phyloP scores from a whole-genome alignment of 306 rosid species.

The Malus orientalis region DNA sequence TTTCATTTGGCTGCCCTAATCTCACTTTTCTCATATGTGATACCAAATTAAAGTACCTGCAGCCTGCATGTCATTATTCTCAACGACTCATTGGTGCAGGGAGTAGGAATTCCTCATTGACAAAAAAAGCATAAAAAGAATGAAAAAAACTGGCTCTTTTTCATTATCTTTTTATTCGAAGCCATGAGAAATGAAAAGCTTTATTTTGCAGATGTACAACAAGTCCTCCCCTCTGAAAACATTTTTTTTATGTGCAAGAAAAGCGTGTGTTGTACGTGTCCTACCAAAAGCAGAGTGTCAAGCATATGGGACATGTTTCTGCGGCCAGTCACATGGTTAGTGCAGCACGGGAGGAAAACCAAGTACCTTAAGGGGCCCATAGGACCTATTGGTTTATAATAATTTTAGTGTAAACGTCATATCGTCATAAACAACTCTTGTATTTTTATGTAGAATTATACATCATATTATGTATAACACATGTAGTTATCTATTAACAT shows the following conservation, averaged over 20 bases:
- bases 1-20: not conserved
- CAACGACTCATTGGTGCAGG: not conserved
- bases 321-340: constrained; percentile 14
- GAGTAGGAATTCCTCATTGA: not conserved
- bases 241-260: not conserved
- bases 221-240: not conserved
- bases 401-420: not conserved
- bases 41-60: not conserved
- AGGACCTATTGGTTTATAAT: not conserved
- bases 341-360: not conserved
- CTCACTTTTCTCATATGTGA: not conserved
- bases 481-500: not conserved
- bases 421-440: too few relatives aligned
- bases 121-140: not conserved
- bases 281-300: not conserved
- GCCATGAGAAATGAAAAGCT: not conserved
- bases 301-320: constrained; percentile 9
- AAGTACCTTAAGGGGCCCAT: not conserved
- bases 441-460: not conserved
- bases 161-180: not conserved
- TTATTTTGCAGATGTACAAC: not conserved
- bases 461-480: too few relatives aligned
- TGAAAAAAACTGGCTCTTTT: not conserved
- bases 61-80: not conserved
- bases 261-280: not conserved